Base-by-base conservation (phyloP, 140 eudicot species). In the Senecio squalidus region DNA sequence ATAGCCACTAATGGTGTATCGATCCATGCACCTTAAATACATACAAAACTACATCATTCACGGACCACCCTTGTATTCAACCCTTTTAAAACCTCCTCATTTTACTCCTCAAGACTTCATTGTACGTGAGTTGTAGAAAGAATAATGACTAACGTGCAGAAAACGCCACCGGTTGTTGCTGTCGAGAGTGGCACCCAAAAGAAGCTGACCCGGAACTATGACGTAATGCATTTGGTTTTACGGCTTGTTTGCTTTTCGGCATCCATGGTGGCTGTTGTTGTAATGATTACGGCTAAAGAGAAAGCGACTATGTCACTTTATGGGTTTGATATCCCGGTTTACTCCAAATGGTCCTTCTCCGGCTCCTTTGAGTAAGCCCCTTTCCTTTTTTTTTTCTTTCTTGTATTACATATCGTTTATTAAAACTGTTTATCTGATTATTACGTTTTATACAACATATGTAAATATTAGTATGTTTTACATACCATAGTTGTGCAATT, bases 311-410 rank as follows among this genome's bases (percentile, higher is more conserved):
- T 90, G 45, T 80, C 89, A 25, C 44, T 89, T 2, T 90, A 72
- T 18, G 97, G 97, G 14, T 78, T 90, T 54, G 53, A 66, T 54
- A 73, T 90, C 17, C 95, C 97, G 10, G 55, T 90, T 20, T 74
- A 74, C 68, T 85, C 97, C 62, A 86, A 85, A 60, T 90, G 97
- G 97, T 86, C 95, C 47, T 90, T 77, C 68, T 78, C 95, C 47
- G 82, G 86, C 41, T 90, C 97, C 15, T 86, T 86, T 53, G 85
- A 68, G 97, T 90, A 78, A 76, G 94, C 26, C 33, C 9, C 11
- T 15, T 18, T 9, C 52, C 26, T 4, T 6, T 18, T 14, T 2
- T 17, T 20, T 18, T 0, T 17, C 0, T 1, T 45, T 7, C 18
- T 15, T 18, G 6, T 18, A 9, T 8, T 0, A 4, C 47, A 9